Evolutionary conservation across 176 grass and related monocot species (phyloP).

Genomic region (Paspalum vaginatum): DNA sequence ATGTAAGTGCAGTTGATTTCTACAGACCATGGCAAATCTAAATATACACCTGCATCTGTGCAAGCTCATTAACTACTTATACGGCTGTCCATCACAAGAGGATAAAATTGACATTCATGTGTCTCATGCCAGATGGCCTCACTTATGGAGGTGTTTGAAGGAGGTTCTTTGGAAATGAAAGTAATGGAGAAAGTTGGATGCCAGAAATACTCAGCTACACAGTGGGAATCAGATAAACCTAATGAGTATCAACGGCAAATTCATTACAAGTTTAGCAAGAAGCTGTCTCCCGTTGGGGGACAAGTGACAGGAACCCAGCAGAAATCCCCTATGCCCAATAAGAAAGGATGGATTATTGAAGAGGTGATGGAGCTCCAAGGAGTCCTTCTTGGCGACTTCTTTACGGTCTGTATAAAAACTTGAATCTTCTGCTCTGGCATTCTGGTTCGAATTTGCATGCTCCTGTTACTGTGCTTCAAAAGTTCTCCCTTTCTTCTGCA

Average conservation of each 20-base stretch:
- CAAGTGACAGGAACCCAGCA: constrained; percentile 76
- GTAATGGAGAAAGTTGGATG: constrained; percentile 90
- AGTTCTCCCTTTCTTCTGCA: neutral
- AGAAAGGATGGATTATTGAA: constrained; percentile 85
- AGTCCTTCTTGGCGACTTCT: constrained; percentile 85
- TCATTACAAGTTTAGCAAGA: constrained; percentile 74
- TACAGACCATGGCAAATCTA: constrained; percentile 19
- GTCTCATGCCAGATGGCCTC: constrained; percentile 58
- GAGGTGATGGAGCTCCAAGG: constrained; percentile 88
- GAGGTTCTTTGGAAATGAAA: constrained; percentile 72
- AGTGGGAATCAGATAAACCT: constrained; percentile 70
- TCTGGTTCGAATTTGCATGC: neutral
- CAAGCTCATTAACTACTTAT: constrained; percentile 19
- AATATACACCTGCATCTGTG: neutral
- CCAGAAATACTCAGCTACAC: constrained; percentile 64
- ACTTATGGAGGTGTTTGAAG: constrained; percentile 76
- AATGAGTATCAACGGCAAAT: constrained; percentile 76
- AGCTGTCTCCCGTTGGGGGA: constrained; percentile 77
- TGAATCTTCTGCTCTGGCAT: neutral
- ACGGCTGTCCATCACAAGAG: constrained; percentile 18
- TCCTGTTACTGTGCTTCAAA: neutral
- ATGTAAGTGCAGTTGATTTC: constrained; percentile 54
- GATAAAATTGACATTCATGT: constrained; percentile 25
- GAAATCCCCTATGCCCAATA: constrained; percentile 74
- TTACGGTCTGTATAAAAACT: constrained; percentile 65